Conservation (phyloP, 2,329 filamentous ascomycete genomes). For the Trichoderma cornu-damae region DNA sequence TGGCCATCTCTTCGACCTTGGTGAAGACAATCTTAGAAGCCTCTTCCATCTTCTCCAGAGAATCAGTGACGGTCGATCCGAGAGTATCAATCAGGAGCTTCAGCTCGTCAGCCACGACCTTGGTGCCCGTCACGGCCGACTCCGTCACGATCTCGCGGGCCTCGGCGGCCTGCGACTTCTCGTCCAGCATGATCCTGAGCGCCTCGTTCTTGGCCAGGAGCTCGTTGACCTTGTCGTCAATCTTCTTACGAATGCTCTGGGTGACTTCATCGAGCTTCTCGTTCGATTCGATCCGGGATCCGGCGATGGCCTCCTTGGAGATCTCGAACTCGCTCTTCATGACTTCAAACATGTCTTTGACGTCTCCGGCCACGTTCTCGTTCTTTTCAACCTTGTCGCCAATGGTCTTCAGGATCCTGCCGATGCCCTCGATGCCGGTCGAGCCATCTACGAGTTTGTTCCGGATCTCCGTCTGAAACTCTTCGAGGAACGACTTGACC, state of each 20-base stretch:
- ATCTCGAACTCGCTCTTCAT: conserved; percentile 87
- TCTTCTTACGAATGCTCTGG: conserved; percentile 49
- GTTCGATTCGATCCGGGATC: conserved; percentile 75
- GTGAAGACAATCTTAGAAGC: conserved; percentile 83
- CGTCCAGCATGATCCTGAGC: conserved; percentile 67
- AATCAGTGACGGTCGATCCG: conserved; percentile 72
- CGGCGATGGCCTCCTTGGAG: conserved; percentile 71
- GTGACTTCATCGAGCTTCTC: conserved; percentile 63
- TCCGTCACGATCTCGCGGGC: conserved; percentile 68
- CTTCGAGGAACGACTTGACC: conserved; percentile 70
- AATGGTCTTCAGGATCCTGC: conserved; percentile 63
- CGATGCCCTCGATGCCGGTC: conserved; percentile 65
- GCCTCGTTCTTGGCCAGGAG: conserved; percentile 86
- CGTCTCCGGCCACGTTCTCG: conserved; percentile 52
- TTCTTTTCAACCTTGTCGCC: conserved; percentile 58
- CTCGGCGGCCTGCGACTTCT: conserved; percentile 67
- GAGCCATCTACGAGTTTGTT: conserved; percentile 71
- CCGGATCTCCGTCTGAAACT: conserved; percentile 71
- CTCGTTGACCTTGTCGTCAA: conserved; percentile 65
- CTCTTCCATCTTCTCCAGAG: conserved; percentile 79
- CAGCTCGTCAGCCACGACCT: conserved; percentile 78
- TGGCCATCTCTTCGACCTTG: conserved; percentile 72
- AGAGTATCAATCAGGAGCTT: conserved; percentile 82
- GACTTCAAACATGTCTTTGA: conserved; percentile 67
- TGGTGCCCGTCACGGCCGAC: conserved; percentile 68